phyloP scores from a whole-genome alignment of 2,329 filamentous ascomycete genomes.

The Cladophialophora exuberans region DNA sequence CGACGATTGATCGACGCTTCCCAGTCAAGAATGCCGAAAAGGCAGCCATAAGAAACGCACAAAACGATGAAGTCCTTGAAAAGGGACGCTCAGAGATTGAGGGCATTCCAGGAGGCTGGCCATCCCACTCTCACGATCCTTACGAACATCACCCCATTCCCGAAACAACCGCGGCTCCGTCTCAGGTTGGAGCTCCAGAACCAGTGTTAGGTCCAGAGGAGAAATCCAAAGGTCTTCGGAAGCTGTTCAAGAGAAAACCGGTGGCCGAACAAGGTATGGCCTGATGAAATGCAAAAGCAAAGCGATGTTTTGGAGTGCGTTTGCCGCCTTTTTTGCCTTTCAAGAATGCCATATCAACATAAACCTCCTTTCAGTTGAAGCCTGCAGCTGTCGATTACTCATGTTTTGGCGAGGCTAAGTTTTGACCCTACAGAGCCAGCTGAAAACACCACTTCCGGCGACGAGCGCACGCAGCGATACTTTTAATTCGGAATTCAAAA shows the following conservation, averaged over 20 bases:
- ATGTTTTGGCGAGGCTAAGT: background rate
- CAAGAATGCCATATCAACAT: background rate
- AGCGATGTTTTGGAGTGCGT: conserved; percentile 6
- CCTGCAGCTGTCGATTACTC: no score
- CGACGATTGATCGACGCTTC: conserved; percentile 28
- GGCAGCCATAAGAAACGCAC: conserved; percentile 24
- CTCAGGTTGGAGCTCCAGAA: background rate
- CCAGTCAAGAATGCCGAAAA: conserved; percentile 30
- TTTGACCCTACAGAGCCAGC: background rate
- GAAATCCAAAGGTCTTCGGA: conserved; percentile 15
- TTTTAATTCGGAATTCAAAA: background rate
- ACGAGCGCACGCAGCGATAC: background rate
- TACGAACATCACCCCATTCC: no score
- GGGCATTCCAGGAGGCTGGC: conserved; percentile 25
- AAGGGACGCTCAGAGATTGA: conserved; percentile 29
- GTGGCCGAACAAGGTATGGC: conserved; percentile 27
- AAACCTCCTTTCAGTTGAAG: no score
- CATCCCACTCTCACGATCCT: no score
- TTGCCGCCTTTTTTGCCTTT: background rate
- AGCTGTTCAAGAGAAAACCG: conserved; percentile 32
- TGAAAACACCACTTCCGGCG: background rate
- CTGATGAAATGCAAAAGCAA: conserved; percentile 11
- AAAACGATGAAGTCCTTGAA: conserved; percentile 27
- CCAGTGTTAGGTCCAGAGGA: conserved; percentile 2
- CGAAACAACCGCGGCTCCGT: conserved; percentile 2